These are phyloP conservation scores for Umbellularia californica DNA, from an alignment of 164 flowering plant species.

Conservation along the genomic window DNA sequence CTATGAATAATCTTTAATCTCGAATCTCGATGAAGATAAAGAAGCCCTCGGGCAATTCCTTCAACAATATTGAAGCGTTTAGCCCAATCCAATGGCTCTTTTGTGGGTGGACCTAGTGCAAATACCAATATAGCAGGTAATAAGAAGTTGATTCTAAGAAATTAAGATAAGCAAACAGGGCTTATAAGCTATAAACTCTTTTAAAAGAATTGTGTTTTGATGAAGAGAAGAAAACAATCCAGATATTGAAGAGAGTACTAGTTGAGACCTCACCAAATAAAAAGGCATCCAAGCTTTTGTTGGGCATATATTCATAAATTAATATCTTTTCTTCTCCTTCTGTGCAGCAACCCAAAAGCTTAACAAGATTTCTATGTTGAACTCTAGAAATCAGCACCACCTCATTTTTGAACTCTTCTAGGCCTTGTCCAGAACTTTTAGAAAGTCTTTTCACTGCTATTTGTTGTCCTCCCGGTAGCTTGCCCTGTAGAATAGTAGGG, in stretches of 20 bases:
- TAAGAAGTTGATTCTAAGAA: no score
- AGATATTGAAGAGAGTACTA: no score
- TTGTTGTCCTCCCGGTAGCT: constrained; percentile 24
- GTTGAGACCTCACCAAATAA: constrained; percentile 22
- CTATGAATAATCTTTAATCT: constrained; percentile 45
- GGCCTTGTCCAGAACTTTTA: constrained; percentile 32
- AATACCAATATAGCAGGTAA: no score
- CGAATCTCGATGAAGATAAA: constrained; percentile 61
- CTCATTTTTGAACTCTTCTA: constrained; percentile 35
- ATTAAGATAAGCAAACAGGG: no score
- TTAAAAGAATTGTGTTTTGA: no score
- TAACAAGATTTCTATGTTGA: constrained; percentile 42
- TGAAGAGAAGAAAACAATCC: no score
- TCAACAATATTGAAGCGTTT: constrained; percentile 20
- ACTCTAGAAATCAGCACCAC: constrained; percentile 31
- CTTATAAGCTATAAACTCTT: no score
- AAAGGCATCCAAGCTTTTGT: constrained; percentile 28
- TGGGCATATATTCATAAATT: constrained; percentile 38
- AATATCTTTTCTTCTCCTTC: constrained; percentile 35
- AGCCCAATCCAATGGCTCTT: constrained; percentile 13
- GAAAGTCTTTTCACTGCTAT: constrained; percentile 49
- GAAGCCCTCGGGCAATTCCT: constrained; percentile 50
- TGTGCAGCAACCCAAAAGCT: constrained; percentile 35
- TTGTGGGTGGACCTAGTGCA: background rate
- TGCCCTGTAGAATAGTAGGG: constrained; percentile 19